Evolutionary conservation across 176 grass and related monocot species (phyloP).

Genomic region (Tillandsia leiboldiana): DNA sequence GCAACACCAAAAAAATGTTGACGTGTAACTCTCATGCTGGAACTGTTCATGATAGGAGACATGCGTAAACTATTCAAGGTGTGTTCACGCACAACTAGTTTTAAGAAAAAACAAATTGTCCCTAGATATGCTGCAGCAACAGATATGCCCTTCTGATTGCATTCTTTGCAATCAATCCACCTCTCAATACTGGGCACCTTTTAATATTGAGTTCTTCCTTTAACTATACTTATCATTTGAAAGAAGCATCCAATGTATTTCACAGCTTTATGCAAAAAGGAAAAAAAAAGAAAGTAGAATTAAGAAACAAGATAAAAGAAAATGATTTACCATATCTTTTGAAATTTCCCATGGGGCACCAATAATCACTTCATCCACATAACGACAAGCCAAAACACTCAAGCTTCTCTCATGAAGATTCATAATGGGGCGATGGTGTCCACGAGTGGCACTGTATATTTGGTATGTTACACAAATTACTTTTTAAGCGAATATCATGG

Average conservation of each 20-base stretch:
- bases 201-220: no score
- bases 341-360: conserved; percentile 90
- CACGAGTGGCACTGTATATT: conserved; percentile 56
- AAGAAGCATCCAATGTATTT: no score
- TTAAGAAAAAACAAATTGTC: no score
- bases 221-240: background rate
- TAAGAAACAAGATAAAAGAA: background rate
- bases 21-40: no score
- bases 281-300: background rate
- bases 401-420: conserved; percentile 92
- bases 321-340: conserved; percentile 75
- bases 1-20: no score
- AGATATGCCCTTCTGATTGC: no score
- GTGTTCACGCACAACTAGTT: no score
- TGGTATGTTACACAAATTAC: conserved; percentile 6
- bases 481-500: background rate
- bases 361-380: conserved; percentile 99
- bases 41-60: no score
- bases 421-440: conserved; percentile 88
- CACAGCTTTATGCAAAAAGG: background rate
- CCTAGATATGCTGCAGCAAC: no score
- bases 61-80: no score
- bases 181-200: no score
- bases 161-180: no score
- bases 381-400: conserved; percentile 89